Evolutionary conservation across 257 asterid genomes (phyloP).

Genomic region (Nicotiana knightiana): DNA sequence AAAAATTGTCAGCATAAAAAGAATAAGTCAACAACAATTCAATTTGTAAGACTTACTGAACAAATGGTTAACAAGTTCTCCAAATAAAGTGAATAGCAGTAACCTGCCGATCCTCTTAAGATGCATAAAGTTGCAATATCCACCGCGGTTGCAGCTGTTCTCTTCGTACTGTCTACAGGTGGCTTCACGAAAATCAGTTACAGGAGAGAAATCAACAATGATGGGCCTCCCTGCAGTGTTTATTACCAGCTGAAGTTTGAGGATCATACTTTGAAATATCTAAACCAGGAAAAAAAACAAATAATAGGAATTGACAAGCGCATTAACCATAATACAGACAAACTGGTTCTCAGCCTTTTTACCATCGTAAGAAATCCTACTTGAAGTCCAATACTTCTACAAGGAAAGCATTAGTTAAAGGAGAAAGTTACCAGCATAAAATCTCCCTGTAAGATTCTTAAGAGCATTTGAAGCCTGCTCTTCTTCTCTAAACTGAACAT

Average conservation of each 20-base stretch:
- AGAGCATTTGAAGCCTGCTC: slow-evolving; percentile 30
- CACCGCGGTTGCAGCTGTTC: slow-evolving; percentile 90
- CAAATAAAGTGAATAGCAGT: not conserved
- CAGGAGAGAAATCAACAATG: slow-evolving; percentile 90
- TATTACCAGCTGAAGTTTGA: slow-evolving; percentile 6
- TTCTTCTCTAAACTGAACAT: slow-evolving; percentile 26
- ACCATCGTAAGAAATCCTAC: not conserved
- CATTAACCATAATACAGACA: not conserved
- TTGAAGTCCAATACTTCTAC: not conserved
- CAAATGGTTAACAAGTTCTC: not conserved
- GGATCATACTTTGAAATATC: not conserved
- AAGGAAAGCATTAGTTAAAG: not conserved
- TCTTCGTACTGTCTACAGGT: slow-evolving; percentile 97
- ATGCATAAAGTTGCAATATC: slow-evolving; percentile 98
- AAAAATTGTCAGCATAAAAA: not conserved
- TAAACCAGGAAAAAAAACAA: not conserved
- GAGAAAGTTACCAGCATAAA: slow-evolving; percentile 9
- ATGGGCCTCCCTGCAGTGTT: slow-evolving; percentile 72
- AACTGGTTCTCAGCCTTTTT: not conserved
- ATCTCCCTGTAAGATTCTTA: slow-evolving; percentile 7
- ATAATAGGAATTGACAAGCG: not conserved
- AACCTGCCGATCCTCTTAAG: slow-evolving; percentile 87
- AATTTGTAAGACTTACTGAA: not conserved
- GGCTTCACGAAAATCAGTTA: slow-evolving; percentile 92
- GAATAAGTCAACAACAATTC: not conserved